These are phyloP conservation scores for Sutorius eximius DNA, from an alignment of 1,284 basidiomycete species.

Conservation along the genomic window DNA sequence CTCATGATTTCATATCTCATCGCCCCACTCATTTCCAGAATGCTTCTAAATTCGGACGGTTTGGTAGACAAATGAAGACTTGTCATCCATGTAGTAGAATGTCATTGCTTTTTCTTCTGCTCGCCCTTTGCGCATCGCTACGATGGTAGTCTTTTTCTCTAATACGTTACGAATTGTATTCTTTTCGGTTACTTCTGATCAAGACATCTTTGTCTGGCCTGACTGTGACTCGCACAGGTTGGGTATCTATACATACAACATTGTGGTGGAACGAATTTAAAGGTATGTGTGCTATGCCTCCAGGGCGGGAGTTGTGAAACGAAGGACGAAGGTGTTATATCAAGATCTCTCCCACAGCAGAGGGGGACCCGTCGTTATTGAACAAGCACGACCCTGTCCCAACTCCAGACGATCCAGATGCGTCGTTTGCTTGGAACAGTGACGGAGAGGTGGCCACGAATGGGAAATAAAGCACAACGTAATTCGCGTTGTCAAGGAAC, in stretches of 20 bases:
- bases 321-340: conserved; percentile 8
- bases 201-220: conserved; percentile 5
- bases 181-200: conserved; percentile 9
- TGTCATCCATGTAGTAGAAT: conserved; percentile 30
- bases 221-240: neutral
- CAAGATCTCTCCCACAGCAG: conserved; percentile 23
- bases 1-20: neutral
- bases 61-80: conserved; percentile 24
- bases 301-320: neutral
- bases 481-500: conserved; percentile 33
- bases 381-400: conserved; percentile 35
- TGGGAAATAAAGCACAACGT: conserved; percentile 38
- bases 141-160: conserved; percentile 17
- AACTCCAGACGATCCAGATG: conserved; percentile 4
- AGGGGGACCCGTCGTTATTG: conserved; percentile 23
- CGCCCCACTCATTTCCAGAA: conserved; percentile 19
- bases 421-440: conserved; percentile 20
- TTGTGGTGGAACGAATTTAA: neutral
- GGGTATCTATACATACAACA: neutral
- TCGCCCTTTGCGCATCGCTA: conserved; percentile 16
- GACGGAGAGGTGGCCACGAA: conserved; percentile 34
- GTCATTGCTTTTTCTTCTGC: conserved; percentile 20
- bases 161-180: conserved; percentile 29
- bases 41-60: conserved; percentile 33
- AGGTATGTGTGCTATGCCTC: neutral